Evolutionary conservation across 1,139 yeast species (phyloP), one percentile per base, ranked within the genome.

Genomic region (Scheffersomyces insectosa): DNA sequence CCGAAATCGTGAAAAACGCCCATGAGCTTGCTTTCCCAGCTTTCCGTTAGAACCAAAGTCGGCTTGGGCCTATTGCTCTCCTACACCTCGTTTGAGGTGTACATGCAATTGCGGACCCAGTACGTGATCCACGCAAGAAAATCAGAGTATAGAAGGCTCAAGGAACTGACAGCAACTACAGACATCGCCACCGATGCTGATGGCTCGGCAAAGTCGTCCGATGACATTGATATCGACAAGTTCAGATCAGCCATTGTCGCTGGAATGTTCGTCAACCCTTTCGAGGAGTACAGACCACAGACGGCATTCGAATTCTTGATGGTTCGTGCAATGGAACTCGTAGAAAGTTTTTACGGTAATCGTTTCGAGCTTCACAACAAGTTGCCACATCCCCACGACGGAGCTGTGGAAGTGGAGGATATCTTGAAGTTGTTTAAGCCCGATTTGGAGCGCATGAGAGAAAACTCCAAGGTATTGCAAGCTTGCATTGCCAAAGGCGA

Each of bases 231-330:
- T 40, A 50, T 58, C 15, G 41, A 60, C 42, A 66, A 62, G 50
- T 81, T 72, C 56, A 67, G 65, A 37, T 68, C 80, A 1, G 75
- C 89, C 45, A 76, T 79, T 8, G 76, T 91, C 0, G 80, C 82
- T 9, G 97, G 97, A 6, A 73, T 90, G 59, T 91, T 80, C 64
- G 95, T 88, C 42, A 91, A 91, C 57, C 98, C 98, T 2, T 91
- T 91, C 59, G 79, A 78, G n/a, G 97, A 91, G 58, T 91, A 91
- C 60, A 72, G 97, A 38, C 85, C 91, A 3, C 97, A 90, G 63
- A 89, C 97, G 0, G 76, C 89, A 5, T 87, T 88, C 60, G 97
- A 91, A 66, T 91, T 90, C 63, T 67, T 88, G 30, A 69, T 79
- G 36, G 87, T 90, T 45, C 68, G 97, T 28, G 49, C 88, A 4